Evolutionary conservation across 345 rosid species (phyloP), one percentile per base, ranked within the genome.

Genomic region (Arabis hirsuta): DNA sequence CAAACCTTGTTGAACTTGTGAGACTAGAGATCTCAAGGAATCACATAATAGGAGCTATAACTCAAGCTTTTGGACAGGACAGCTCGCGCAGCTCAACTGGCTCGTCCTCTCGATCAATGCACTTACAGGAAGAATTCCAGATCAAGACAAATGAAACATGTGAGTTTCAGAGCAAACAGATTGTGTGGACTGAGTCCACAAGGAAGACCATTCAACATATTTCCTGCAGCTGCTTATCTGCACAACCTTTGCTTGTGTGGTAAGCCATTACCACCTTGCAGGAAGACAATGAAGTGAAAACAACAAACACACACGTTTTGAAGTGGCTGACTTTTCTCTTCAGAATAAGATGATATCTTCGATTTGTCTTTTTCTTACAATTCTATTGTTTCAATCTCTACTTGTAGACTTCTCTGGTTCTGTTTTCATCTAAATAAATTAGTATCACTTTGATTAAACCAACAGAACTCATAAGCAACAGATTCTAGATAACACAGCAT

Each of bases 131-230:
- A 82, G 62, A 75, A 88, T 94, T 71, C 98, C 98, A 9, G 74
- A 71, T 89, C 62, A 55, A 65, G 62, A 55, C 70, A n/a, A 4
- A 12, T 94, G 54, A 82, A 65, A 55, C 97, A 91, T 80, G 98
- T 72, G 51, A 91, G 79, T 79, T 94, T 94, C 84, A 89, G 96
- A 68, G 89, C 90, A 48, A 94, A 94, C 77, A 80, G 81, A 74
- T 80, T 94, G n/a, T 94, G 98, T 14, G 98, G 98, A 50, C 80
- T 81, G 77, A 94, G 91, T 55, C 98, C 98, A 12, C 97, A 94
- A 75, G 90, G 91, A 16, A 86, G 91, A 76, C 98, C 98, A 36
- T 89, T 83, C 70, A 87, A 82, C 72, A 77, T 87, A 56, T 94
- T 94, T 68, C 95, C 90, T 8, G 82, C 86, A 16, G 82, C 78